phyloP scores from a whole-genome alignment of 345 rosid species.

The Pugionium cornutum region DNA sequence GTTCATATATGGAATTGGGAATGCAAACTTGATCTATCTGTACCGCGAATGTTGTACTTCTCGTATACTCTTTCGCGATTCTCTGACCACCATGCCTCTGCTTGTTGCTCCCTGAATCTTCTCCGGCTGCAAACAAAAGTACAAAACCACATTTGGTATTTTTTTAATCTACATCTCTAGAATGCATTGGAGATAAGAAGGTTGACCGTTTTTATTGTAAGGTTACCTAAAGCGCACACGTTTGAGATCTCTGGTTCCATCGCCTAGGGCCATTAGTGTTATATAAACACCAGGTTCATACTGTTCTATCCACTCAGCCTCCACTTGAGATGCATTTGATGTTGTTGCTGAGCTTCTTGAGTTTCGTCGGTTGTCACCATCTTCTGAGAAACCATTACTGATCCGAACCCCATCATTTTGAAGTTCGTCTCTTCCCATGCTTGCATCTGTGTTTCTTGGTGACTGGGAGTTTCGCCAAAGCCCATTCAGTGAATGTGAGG shows the following conservation, averaged over 20 bases:
- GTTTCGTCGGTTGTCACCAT: constrained; percentile 51
- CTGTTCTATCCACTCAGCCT: constrained; percentile 95
- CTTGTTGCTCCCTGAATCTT: constrained; percentile 94
- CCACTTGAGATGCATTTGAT: constrained; percentile 55
- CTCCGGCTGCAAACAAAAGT: constrained; percentile 60
- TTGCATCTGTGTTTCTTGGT: constrained; percentile 48
- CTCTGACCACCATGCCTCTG: constrained; percentile 97
- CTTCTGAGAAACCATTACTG: constrained; percentile 49
- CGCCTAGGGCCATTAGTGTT: constrained; percentile 77
- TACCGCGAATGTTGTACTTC: constrained; percentile 71
- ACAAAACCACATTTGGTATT: background rate
- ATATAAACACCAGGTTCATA: constrained; percentile 93
- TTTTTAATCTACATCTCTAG: background rate
- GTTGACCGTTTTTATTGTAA: constrained; percentile 5
- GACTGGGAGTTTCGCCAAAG: constrained; percentile 40
- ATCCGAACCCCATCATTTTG: constrained; percentile 45
- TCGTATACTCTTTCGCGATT: constrained; percentile 91
- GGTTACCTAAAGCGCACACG: constrained; percentile 97
- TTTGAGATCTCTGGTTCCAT: constrained; percentile 97
- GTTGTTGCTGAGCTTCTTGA: constrained; percentile 53
- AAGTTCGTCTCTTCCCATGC: constrained; percentile 48
- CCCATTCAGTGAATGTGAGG: constrained; percentile 49
- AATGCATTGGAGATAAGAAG: background rate
- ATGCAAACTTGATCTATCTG: constrained; percentile 61
- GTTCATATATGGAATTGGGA: constrained; percentile 34